Percentiles rank a stretch among this genome's conserved stretches.
Conservation (phyloP, 1,284 basidiomycete genomes). For the Grifola frondosa region DNA sequence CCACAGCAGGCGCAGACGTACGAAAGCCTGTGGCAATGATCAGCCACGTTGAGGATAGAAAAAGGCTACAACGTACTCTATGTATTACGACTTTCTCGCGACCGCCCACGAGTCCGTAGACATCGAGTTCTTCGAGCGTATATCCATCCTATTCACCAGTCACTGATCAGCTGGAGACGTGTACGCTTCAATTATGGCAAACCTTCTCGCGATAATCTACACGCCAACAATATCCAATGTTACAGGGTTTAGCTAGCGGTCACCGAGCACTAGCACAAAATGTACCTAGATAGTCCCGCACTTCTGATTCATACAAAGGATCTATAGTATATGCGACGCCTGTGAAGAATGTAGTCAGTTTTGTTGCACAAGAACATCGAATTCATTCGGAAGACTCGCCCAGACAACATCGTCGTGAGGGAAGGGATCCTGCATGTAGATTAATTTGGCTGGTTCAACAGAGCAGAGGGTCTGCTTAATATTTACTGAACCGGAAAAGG, state of each 20-base stretch:
- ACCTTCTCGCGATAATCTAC: slow-evolving; percentile 83
- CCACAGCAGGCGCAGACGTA: slow-evolving; percentile 10
- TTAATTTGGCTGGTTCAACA: neutral
- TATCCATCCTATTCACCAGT: slow-evolving; percentile 63
- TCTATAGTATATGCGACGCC: slow-evolving; percentile 85
- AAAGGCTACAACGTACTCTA: slow-evolving; percentile 38
- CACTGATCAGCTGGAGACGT: neutral
- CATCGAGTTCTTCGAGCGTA: slow-evolving; percentile 62
- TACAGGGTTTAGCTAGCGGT: neutral
- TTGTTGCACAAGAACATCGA: neutral
- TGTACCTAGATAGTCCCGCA: slow-evolving; percentile 78
- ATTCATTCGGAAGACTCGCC: too few species aligned
- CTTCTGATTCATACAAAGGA: slow-evolving; percentile 67
- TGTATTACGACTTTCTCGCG: slow-evolving; percentile 54
- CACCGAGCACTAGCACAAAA: neutral
- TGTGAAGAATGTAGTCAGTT: slow-evolving; percentile 24
- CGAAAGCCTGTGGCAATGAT: slow-evolving; percentile 21
- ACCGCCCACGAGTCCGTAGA: slow-evolving; percentile 55
- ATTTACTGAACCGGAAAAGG: slow-evolving; percentile 62
- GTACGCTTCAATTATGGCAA: neutral
- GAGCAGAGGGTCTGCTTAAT: neutral
- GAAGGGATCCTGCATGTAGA: slow-evolving; percentile 58
- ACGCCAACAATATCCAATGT: neutral
- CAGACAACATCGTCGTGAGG: slow-evolving; percentile 81
- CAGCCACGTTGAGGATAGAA: neutral